Conservation (phyloP, 2,329 filamentous ascomycete species). For the Xylariaceae sp. region DNA sequence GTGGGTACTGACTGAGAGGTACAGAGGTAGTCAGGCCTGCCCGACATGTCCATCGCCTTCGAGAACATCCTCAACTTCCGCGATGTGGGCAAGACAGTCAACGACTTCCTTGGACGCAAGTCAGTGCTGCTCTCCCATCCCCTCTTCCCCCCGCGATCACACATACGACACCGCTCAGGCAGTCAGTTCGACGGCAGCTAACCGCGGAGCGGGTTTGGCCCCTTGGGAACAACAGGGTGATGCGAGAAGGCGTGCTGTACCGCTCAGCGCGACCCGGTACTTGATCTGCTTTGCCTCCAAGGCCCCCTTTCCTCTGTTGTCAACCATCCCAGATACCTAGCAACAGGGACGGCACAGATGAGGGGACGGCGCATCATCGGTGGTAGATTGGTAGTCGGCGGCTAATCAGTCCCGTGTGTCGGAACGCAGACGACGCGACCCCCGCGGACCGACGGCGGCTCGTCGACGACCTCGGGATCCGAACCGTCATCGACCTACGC, state of each 20-base stretch:
- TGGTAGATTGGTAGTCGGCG: too few relatives aligned
- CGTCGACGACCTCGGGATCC: slow-evolving; percentile 52
- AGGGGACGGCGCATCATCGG: too few relatives aligned
- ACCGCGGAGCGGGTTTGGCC: too few relatives aligned
- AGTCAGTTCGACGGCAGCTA: too few relatives aligned
- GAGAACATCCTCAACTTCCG: slow-evolving; percentile 66
- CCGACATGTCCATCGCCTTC: slow-evolving; percentile 27
- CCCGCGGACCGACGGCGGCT: slow-evolving; percentile 54
- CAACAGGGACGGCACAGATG: too few relatives aligned
- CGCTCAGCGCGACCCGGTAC: slow-evolving; percentile 58
- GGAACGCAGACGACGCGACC: slow-evolving; percentile 58
- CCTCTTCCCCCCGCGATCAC: slow-evolving; percentile 2
- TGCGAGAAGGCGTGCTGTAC: slow-evolving; percentile 58
- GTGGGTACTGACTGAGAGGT: too few relatives aligned
- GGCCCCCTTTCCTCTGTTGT: background rate
- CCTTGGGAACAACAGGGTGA: too few relatives aligned
- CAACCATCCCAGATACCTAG: background rate
- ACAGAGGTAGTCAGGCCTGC: too few relatives aligned
- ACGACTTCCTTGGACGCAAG: slow-evolving; percentile 48
- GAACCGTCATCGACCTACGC: slow-evolving; percentile 70
- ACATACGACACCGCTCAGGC: too few relatives aligned
- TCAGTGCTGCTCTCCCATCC: slow-evolving; percentile 25
- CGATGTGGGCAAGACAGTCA: slow-evolving; percentile 64
- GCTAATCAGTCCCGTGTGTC: background rate
- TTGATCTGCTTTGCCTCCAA: background rate